Evolutionary conservation across 768 basidiomycete species (phyloP).

Genomic region (Boletellus emodensis): DNA sequence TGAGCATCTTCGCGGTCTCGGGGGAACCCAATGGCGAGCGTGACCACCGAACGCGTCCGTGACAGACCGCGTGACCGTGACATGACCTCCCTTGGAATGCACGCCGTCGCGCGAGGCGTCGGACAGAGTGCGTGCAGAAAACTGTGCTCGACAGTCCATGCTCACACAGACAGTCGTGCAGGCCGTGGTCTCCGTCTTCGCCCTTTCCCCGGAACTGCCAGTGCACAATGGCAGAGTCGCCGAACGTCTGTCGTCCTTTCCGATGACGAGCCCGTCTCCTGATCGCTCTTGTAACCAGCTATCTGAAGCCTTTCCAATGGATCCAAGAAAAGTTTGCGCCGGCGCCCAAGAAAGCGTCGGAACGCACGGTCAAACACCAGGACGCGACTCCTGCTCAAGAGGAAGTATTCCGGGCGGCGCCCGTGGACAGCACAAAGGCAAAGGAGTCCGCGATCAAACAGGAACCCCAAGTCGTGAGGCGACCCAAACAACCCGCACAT

Average conservation of each 20-base stretch:
- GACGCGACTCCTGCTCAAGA: constrained; percentile 25
- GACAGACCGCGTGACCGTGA: constrained; percentile 21
- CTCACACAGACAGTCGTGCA: constrained; percentile 14
- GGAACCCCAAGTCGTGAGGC: constrained; percentile 9
- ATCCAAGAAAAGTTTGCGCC: constrained; percentile 56
- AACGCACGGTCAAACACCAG: constrained; percentile 40
- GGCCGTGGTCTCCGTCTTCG: constrained; percentile 10
- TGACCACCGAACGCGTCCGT: constrained; percentile 17
- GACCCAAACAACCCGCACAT: constrained; percentile 24
- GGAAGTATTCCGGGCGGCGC: constrained; percentile 43
- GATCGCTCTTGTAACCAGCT: constrained; percentile 34
- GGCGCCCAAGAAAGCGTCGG: constrained; percentile 38
- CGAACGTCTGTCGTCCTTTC: constrained; percentile 39
- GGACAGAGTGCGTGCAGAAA: constrained; percentile 21
- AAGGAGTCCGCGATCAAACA: constrained; percentile 13
- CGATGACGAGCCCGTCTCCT: background rate
- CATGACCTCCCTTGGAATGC: constrained; percentile 22
- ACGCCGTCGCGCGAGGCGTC: constrained; percentile 21
- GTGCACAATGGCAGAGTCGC: constrained; percentile 35
- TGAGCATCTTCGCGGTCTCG: constrained; percentile 38
- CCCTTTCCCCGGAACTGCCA: constrained; percentile 10
- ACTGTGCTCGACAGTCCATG: background rate
- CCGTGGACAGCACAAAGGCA: constrained; percentile 15
- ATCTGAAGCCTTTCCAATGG: constrained; percentile 60
- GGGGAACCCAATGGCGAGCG: background rate